Evolutionary conservation across 2,329 filamentous ascomycete species (phyloP), one percentile per base, ranked within the genome.

Genomic region (Fusarium miscanthi): DNA sequence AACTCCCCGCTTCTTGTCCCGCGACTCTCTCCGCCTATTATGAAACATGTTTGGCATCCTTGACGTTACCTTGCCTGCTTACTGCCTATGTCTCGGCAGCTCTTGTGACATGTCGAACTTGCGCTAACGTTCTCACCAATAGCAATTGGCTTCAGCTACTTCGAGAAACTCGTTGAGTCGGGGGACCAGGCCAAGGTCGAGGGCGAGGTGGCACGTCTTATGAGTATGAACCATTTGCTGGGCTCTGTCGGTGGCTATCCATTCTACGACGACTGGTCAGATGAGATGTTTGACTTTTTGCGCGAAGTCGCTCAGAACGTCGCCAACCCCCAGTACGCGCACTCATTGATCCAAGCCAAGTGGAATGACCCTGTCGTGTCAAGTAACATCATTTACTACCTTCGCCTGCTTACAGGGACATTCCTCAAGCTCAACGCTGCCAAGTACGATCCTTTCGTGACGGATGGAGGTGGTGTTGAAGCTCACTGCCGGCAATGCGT

Each of bases 81-180:
- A 38, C 42, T 57, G 59, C 59, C 51, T 59, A 46, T 73, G 75
- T 76, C 70, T 77, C 68, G 53, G 62, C 46, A 54, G 23, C 40
- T 27, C 17, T 33, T 61, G 46, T 66, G 59, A 59, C 64, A 61
- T 53, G 38, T 66, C 56, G 27, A 56, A 70, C 58, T 57, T 66
- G 56, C 51, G 59, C 69, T 72, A 72, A 72, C 53, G 8, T 52
- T 33, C 49, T 69, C 45, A 54, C 54, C 59, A 54, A 59, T 59
- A 98, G 96, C 95, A 57, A 93, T 97, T 79, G 94, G 92, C 30
- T 99, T 97, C 82, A 91, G 91, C 73, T 98, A 98, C 82, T 97
- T 97, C 79, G 96, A 99, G 82, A 92, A 90, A 49, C 87, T 98
- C 60, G 86, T 95, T 76, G 89, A 90, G 72, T 84, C 88, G 51